Conservation (phyloP, 305 asterid genomes). For the Fraxinus ornus region DNA sequence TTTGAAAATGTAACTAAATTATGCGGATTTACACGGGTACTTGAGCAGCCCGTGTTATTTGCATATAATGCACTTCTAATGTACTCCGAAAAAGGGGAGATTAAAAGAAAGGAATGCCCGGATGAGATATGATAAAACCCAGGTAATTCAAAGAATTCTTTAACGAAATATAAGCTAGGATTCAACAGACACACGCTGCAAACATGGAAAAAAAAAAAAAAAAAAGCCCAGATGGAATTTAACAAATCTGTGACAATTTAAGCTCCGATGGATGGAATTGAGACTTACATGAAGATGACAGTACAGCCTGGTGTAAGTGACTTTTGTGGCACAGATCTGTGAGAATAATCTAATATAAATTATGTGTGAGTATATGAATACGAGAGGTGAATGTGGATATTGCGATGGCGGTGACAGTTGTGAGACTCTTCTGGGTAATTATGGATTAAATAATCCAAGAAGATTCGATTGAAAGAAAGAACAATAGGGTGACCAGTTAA, state of each 20-base stretch:
- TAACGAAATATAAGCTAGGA: neutral
- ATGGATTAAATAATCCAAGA: slow-evolving; percentile 15
- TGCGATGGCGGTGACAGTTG: slow-evolving; percentile 45
- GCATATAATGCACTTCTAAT: slow-evolving; percentile 2
- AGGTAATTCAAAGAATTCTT: neutral
- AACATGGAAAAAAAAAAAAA: neutral
- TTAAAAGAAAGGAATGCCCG: neutral
- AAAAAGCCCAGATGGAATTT: neutral
- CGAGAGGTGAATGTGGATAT: slow-evolving; percentile 18
- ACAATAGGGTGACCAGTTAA: neutral
- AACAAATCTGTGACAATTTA: neutral
- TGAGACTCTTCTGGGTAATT: slow-evolving; percentile 30
- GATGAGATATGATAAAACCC: slow-evolving; percentile 20
- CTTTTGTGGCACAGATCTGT: slow-evolving; percentile 28
- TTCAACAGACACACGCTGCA: neutral
- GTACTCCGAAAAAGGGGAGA: neutral
- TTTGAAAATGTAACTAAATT: neutral
- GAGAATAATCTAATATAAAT: slow-evolving; percentile 18
- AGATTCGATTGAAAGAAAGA: slow-evolving; percentile 21
- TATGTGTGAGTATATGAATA: neutral
- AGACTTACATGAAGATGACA: slow-evolving; percentile 30
- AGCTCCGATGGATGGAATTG: neutral
- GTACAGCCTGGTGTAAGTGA: slow-evolving; percentile 2
- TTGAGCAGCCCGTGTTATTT: neutral
- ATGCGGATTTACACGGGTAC: slow-evolving; percentile 6